Evolutionary conservation across 1,139 yeast genomes (phyloP).

Genomic region (Protomyces pachydermus): DNA sequence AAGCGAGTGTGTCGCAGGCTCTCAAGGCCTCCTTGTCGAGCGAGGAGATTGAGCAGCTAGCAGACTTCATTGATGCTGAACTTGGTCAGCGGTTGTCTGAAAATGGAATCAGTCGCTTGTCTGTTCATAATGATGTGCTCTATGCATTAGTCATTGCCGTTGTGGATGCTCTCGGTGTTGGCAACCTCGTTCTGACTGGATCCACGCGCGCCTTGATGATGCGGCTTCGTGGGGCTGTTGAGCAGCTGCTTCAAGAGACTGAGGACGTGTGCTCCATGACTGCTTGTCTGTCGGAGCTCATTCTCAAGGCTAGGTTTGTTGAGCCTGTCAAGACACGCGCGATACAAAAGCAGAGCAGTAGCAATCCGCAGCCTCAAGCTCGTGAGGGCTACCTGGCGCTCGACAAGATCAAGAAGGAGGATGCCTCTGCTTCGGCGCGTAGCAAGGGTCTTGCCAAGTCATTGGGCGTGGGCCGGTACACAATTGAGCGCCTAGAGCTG

Average conservation of each 20-base stretch:
- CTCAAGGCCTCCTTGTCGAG: background rate
- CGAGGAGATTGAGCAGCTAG: background rate
- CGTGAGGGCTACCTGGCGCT: constrained; percentile 5
- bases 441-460: constrained; percentile 14
- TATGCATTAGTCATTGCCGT: constrained; percentile 2
- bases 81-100: constrained; percentile 1
- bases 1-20: constrained; percentile 1
- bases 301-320: constrained; percentile 14
- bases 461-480: constrained; percentile 14
- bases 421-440: background rate
- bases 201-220: background rate
- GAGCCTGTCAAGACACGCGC: constrained; percentile 6
- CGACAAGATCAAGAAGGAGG: constrained; percentile 4
- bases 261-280: background rate
- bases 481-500: constrained; percentile 18
- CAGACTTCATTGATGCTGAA: background rate
- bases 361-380: constrained; percentile 22
- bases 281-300: constrained; percentile 11
- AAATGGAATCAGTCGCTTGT: background rate
- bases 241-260: background rate
- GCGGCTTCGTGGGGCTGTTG: background rate
- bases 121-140: constrained; percentile 8
- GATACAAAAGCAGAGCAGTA: background rate
- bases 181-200: constrained; percentile 4
- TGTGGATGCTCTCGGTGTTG: constrained; percentile 10